Evolutionary conservation across 768 basidiomycete genomes (phyloP), one percentile per base, ranked within the genome.

Genomic region (Leccinellum rugosiceps): DNA sequence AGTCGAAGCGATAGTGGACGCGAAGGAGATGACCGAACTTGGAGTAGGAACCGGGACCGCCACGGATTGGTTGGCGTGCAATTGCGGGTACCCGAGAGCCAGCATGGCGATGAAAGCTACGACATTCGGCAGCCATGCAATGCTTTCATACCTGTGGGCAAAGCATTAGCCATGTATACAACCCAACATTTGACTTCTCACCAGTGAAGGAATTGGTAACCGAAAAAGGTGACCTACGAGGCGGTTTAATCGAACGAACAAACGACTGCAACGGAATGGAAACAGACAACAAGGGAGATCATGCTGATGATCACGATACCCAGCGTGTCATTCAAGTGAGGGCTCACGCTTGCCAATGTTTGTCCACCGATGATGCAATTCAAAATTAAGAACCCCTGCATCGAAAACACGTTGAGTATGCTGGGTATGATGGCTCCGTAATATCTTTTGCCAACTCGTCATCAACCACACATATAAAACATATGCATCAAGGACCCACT

Each of bases 101-200:
- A 88, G 68, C 32, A 83, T 83, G 47, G 88, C 77, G 30, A 91
- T 68, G 68, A 86, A 92, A 7, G 84, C 79, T 49, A 93, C 68
- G 15, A 88, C 66, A 23, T 87, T 80, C 0, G 92, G 92, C n/a
- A 92, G 73, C 90, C 91, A 92, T 0, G 85, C 81, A 6, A 88
- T 53, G 11, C 82, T 79, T 67, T 91, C 91, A 62, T 88, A 93
- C 86, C 88, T 77, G 75, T 50, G 19, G 10, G 10, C 52, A 48
- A 48, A 52, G 44, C 11, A 51, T 52, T n/a, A 55, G 41, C 25
- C 23, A 19, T 26, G n/a, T 19, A n/a, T 45, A 19, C 17, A 34
- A 6, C 26, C 19, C 45, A 26, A 43, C 7, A 2, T 11, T n/a
- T 32, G n/a, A 9, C 38, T 32, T 63, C 72, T 30, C 57, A 82